A percentile compares a stretch with the other conserved stretches of the same genome.
phyloP scores from a whole-genome alignment of 2,329 filamentous ascomycete species.

The Ambrosiella cleistominuta region DNA sequence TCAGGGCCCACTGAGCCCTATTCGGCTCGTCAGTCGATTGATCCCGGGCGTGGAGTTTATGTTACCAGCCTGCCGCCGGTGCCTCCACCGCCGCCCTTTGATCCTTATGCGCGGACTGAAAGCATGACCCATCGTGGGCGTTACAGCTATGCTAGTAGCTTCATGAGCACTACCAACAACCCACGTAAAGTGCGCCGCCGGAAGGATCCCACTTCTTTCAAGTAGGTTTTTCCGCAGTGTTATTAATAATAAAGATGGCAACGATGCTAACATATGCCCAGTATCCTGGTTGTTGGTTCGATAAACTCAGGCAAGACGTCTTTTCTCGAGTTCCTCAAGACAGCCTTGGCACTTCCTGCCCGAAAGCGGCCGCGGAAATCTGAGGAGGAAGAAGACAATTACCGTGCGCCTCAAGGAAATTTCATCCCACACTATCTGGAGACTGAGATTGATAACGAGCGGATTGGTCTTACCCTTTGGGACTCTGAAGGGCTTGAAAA shows the following conservation, averaged over 20 bases:
- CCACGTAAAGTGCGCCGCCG: conserved; percentile 79
- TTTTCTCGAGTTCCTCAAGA: conserved; percentile 89
- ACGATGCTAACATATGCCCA: conserved; percentile 21
- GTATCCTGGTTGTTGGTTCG: conserved; percentile 78
- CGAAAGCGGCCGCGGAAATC: conserved; percentile 50
- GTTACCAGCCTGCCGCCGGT: conserved; percentile 24
- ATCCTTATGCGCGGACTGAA: conserved; percentile 68
- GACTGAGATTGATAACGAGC: conserved; percentile 82
- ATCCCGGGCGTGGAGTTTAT: conserved; percentile 27
- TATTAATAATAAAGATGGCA: not conserved
- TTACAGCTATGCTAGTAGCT: conserved; percentile 90
- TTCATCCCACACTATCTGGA: conserved; percentile 85
- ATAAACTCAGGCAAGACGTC: conserved; percentile 85
- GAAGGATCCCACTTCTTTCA: conserved; percentile 96
- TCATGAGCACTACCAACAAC: conserved; percentile 80
- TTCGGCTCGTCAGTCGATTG: conserved; percentile 33
- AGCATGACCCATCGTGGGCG: conserved; percentile 95
- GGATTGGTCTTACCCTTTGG: conserved; percentile 86
- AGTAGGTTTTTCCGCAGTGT: conserved; percentile 48
- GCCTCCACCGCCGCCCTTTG: conserved; percentile 39
- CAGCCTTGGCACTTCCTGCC: conserved; percentile 62
- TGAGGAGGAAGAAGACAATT: conserved; percentile 41
- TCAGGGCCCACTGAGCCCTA: conserved; percentile 28
- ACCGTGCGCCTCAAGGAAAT: conserved; percentile 39
- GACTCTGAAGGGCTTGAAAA: conserved; percentile 91